These are phyloP conservation scores for Sambucus nigra DNA, from an alignment of 129 eudicot species.

Conservation along the genomic window DNA sequence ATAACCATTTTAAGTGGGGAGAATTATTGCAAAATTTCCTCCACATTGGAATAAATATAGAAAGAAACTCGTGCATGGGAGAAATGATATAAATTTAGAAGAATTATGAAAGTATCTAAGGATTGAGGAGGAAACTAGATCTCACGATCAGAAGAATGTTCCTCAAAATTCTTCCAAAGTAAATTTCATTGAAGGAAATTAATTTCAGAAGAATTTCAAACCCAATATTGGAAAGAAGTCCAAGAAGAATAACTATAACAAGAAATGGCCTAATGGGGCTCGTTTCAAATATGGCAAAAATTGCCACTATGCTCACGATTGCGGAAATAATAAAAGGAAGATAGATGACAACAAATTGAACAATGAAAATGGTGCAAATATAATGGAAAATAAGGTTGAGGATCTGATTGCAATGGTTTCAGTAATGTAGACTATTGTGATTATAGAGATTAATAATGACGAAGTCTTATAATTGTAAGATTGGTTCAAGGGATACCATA, in stretches of 20 bases:
- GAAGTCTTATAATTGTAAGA: constrained; percentile 7
- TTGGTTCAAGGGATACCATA: constrained; percentile 19
- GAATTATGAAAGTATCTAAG: background rate
- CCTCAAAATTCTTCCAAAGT: background rate
- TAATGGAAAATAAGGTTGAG: too few species aligned
- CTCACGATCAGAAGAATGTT: background rate
- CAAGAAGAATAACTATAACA: background rate
- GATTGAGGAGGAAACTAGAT: constrained; percentile 8
- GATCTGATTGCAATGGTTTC: background rate
- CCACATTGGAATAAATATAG: background rate
- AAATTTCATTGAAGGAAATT: background rate
- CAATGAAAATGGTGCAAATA: too few species aligned
- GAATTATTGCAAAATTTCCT: background rate
- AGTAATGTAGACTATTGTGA: constrained; percentile 4
- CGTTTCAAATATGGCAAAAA: background rate
- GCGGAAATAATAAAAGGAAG: too few species aligned
- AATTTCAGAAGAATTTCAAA: background rate
- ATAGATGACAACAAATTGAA: too few species aligned
- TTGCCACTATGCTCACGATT: background rate
- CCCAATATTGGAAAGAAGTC: background rate
- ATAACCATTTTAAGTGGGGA: background rate
- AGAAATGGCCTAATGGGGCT: background rate
- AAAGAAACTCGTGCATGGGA: background rate
- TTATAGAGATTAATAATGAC: constrained; percentile 5
- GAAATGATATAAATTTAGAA: background rate